Evolutionary conservation across 306 rosid genomes (phyloP).

Genomic region (Prunus fruticosa): DNA sequence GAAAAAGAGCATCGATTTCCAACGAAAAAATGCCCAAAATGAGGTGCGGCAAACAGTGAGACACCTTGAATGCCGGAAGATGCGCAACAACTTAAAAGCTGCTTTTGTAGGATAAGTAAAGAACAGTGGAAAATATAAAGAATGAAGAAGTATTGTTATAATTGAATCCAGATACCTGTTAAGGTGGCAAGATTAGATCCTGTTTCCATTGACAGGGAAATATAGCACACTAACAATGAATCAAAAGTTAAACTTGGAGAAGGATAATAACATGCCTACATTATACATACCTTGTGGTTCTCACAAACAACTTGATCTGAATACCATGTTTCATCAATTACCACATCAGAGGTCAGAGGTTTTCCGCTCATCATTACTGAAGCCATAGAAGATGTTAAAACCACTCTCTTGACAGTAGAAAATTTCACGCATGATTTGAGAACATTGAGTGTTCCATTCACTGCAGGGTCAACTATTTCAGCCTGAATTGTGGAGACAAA

Average conservation of each 20-base stretch:
- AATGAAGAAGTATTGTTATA: neutral
- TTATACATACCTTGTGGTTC: neutral
- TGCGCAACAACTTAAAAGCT: neutral
- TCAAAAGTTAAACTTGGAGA: neutral
- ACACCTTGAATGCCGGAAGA: neutral
- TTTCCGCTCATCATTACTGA: neutral
- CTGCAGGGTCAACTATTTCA: conserved; percentile 29
- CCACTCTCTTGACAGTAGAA: conserved; percentile 16
- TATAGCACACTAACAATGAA: neutral
- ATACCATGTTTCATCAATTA: conserved; percentile 31
- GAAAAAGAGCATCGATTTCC: no score
- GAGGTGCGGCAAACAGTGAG: neutral
- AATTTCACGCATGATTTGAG: conserved; percentile 22
- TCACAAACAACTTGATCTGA: conserved; percentile 24
- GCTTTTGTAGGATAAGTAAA: neutral
- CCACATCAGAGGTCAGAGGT: conserved; percentile 16
- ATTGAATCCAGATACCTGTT: neutral
- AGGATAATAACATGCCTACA: neutral
- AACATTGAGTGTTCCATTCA: conserved; percentile 35
- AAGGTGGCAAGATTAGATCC: neutral
- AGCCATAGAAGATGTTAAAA: conserved; percentile 32
- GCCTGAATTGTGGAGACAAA: conserved; percentile 1
- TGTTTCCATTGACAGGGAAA: neutral
- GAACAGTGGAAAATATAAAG: neutral
- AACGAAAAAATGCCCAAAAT: neutral